Base-by-base conservation (phyloP, 2,329 filamentous ascomycete genomes). In the Colletotrichum sublineola region DNA sequence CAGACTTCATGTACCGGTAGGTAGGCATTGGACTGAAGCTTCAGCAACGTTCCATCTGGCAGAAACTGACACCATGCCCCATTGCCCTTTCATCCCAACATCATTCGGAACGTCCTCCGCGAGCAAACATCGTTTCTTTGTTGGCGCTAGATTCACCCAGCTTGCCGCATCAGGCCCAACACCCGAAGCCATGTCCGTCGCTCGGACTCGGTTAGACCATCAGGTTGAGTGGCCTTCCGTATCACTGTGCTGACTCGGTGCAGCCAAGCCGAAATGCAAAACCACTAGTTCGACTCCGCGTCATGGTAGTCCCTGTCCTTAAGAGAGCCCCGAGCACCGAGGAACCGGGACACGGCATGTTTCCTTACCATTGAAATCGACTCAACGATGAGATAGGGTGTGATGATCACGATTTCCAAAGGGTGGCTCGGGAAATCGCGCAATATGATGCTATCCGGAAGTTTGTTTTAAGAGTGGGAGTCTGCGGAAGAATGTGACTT, bases 41-140 rank as follows among this genome's bases (percentile, higher is more conserved):
- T 64, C 60, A 55, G 66, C 69, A 69, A 69, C 66, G 58, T 72
- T 64, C 50, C 38, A 48, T 55, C 60, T 63, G 48, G 46, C 53
- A 64, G 52, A 24, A 64, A 57, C 29, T 63, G 64, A 56, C 68
- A 70, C 52, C 38, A 61, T 15, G n/a, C 53, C 40, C 46, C 46
- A 31, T 52, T 40, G 58, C 15, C 15, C 48, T 60, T 69, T 42
- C 66, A 69, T 55, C 53, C 46, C 58, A 72, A 40, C 38, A 60
- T 55, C 24, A 40, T 14, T 56, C 55, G 33, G 53, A 8, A 1
- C 42, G 1, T 5, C 70, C 53, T 36, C 46, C 42, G 36, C 57
- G 29, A 36, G n/a, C 31, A 33, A 68, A 40, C 44, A 40, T 60
- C 20, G 52, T 42, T 68, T 68, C 38, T 33, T 20, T 46, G 24